These are phyloP conservation scores for Xenoacremonium recifei DNA, from an alignment of 2,329 filamentous ascomycete genomes.

Conservation along the genomic window DNA sequence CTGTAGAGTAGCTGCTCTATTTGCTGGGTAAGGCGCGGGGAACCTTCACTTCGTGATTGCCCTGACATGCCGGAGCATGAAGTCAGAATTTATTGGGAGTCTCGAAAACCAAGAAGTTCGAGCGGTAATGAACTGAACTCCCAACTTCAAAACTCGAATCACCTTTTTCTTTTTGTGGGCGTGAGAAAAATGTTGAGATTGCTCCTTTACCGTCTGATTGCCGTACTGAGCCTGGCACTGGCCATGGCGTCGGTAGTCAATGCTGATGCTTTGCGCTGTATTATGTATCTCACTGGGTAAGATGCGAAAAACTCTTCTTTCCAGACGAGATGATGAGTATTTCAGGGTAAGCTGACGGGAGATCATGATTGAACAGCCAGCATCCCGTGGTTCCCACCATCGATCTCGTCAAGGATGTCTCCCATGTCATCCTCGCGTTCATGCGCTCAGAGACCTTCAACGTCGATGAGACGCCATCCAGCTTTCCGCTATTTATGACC, in stretches of 20 bases:
- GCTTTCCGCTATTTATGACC: conserved; percentile 54
- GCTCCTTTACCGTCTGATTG: no score
- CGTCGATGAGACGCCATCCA: conserved; percentile 29
- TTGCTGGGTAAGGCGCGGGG: no score
- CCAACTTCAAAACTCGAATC: no score
- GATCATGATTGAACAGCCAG: conserved; percentile 37
- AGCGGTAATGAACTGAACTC: no score
- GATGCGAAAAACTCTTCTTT: neutral
- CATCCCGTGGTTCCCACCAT: conserved; percentile 42
- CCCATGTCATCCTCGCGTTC: conserved; percentile 59
- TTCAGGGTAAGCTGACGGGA: conserved; percentile 38
- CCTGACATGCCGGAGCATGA: no score
- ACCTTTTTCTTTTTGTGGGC: no score
- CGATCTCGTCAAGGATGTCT: conserved; percentile 42
- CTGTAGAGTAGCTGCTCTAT: no score
- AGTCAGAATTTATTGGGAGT: no score
- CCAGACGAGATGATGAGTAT: conserved; percentile 39
- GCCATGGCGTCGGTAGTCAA: neutral
- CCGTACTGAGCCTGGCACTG: no score
- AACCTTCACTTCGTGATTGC: no score
- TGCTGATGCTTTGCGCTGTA: conserved; percentile 5
- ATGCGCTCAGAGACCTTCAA: conserved; percentile 55
- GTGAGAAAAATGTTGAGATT: no score
- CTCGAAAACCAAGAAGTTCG: no score
- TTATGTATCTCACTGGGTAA: conserved; percentile 8